Conservation (phyloP, 768 basidiomycete species). For the Hydnum rufescens region DNA sequence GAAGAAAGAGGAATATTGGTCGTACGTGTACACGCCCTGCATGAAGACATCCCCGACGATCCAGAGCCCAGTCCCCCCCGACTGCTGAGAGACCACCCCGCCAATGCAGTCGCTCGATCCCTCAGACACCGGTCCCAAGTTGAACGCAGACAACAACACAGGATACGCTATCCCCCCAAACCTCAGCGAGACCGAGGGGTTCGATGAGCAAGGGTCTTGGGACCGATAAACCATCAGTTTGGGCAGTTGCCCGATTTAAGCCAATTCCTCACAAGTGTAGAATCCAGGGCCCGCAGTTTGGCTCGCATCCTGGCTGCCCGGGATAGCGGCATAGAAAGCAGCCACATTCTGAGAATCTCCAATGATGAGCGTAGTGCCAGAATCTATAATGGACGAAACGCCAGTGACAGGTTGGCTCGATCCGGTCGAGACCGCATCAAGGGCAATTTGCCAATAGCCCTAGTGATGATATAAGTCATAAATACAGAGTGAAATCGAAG, state of each 20-base stretch:
- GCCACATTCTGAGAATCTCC: conserved; percentile 11
- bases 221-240: neutral
- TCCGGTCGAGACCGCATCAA: conserved; percentile 8
- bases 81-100: conserved; percentile 5
- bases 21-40: neutral
- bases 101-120: conserved; percentile 8
- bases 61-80: neutral
- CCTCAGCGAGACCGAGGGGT: neutral
- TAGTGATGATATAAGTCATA: neutral
- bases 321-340: conserved; percentile 15
- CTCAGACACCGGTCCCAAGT: conserved; percentile 14
- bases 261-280: conserved; percentile 4
- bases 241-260: neutral
- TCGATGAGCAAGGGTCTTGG: conserved; percentile 5
- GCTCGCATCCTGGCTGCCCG: conserved; percentile 12
- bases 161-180: conserved; percentile 12
- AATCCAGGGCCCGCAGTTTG: conserved; percentile 6
- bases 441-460: conserved; percentile 16
- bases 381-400: conserved; percentile 18
- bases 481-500: neutral
- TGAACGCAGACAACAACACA: conserved; percentile 13
- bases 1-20: neutral
- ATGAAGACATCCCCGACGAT: conserved; percentile 9
- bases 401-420: conserved; percentile 7
- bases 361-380: conserved; percentile 16